Base-by-base conservation (phyloP, 2,329 filamentous ascomycete species). In the Penicillium expansum region DNA sequence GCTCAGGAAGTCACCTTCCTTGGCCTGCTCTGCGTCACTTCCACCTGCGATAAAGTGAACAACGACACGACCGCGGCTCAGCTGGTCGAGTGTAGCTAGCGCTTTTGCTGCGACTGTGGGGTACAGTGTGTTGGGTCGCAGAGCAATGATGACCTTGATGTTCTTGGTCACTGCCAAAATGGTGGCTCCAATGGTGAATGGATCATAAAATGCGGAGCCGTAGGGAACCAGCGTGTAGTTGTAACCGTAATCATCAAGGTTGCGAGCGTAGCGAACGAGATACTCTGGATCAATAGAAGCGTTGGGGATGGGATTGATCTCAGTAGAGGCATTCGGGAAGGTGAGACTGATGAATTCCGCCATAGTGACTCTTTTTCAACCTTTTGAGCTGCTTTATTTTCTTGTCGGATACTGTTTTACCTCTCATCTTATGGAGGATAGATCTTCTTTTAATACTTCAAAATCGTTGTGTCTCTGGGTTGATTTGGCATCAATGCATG, bases 41-140 rank as follows among this genome's bases (percentile, higher is more conserved):
- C 84, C 84, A 29, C 84, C 84, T 0, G 84, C 84, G 60, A 86
- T 86, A 65, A 86, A 85, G 63, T 86, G 84, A 11, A 86, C 84
- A 0, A 86, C 83, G 4, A 79, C 83, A 10, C 83, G 80, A 8
- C 84, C 84, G 3, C 69, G 71, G 67, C 81, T 81, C 27, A 86
- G 79, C 60, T 86, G 83, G 61, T 86, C 83, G 0, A 86, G 79
- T 0, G 84, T 86, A 2, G 84, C 83, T 1, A 86, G 78, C 4
- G 82, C 79, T 69, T 86, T 86, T 41, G 84, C 84, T 0, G 84
- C 84, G 0, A 86, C 83, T 1, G 84, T 86, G 4, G 84, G 84
- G 64, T 84, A 85, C 8, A 86, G 66, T 0, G 83, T 85, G 73
- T 86, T 86, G 30, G 84, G 83, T 1, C 83, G 80, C 3, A 86